These are phyloP conservation scores for Prunus mume DNA, from an alignment of 306 rosid species.

Conservation along the genomic window DNA sequence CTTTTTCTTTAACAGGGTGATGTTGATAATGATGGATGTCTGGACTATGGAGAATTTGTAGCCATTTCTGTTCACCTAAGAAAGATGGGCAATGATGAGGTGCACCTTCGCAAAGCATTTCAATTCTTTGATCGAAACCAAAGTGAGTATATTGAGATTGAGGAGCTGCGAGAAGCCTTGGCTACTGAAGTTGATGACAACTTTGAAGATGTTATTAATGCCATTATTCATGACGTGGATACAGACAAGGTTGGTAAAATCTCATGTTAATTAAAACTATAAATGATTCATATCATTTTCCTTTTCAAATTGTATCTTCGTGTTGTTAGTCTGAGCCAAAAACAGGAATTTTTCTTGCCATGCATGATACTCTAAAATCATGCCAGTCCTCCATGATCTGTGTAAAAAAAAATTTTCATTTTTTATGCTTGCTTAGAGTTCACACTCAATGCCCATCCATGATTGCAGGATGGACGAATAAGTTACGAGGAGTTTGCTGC, in stretches of 20 bases:
- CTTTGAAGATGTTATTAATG: conserved; percentile 71
- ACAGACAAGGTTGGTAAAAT: conserved; percentile 74
- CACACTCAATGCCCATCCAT: conserved; percentile 5
- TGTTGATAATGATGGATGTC: conserved; percentile 75
- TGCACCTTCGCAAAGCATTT: conserved; percentile 83
- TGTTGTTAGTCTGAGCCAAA: neutral
- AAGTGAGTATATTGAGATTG: conserved; percentile 76
- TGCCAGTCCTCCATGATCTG: neutral
- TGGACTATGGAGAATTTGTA: conserved; percentile 84
- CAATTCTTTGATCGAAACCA: conserved; percentile 73
- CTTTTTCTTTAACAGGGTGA: conserved; percentile 65
- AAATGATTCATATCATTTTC: neutral
- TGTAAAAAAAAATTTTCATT: neutral
- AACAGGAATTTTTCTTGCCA: neutral
- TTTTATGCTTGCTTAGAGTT: conserved; percentile 5
- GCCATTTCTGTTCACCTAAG: conserved; percentile 85
- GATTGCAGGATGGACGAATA: conserved; percentile 79
- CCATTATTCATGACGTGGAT: conserved; percentile 87
- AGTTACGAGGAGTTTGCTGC: conserved; percentile 81
- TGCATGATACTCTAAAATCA: neutral
- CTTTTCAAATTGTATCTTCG: neutral
- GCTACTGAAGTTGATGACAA: conserved; percentile 53
- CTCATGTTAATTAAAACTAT: neutral
- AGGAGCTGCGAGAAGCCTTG: conserved; percentile 64
- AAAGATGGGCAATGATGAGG: conserved; percentile 72